Conservation (phyloP, 345 rosid genomes). For the Salix caprea region DNA sequence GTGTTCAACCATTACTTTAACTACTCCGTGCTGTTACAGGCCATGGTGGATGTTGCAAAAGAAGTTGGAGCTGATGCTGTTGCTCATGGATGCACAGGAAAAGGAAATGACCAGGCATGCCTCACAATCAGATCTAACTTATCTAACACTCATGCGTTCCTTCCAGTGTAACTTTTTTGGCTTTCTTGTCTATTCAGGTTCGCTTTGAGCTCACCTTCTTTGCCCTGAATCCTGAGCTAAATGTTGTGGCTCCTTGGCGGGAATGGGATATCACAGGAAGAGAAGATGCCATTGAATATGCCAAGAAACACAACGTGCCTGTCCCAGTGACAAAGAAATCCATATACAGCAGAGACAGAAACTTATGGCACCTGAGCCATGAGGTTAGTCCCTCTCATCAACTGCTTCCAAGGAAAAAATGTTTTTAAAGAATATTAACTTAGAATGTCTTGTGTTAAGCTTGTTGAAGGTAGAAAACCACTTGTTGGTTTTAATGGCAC, state of each 20-base stretch:
- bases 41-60: slow-evolving; percentile 96
- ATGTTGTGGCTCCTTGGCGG: slow-evolving; percentile 97
- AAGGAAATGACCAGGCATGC: slow-evolving; percentile 96
- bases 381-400: slow-evolving; percentile 43
- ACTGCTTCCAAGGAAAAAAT: background rate
- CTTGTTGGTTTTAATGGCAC: background rate
- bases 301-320: slow-evolving; percentile 86
- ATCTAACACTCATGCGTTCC: background rate
- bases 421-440: background rate
- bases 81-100: slow-evolving; percentile 96
- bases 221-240: slow-evolving; percentile 80
- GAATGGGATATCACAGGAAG: slow-evolving; percentile 95
- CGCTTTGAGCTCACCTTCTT: slow-evolving; percentile 96
- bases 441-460: background rate
- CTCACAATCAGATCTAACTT: background rate
- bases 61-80: slow-evolving; percentile 99
- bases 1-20: background rate
- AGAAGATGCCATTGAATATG: slow-evolving; percentile 95
- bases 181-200: slow-evolving; percentile 43
- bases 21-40: slow-evolving; percentile 38
- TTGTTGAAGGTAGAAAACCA: background rate
- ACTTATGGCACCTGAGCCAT: slow-evolving; percentile 94
- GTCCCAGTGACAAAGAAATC: slow-evolving; percentile 95
- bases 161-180: background rate
- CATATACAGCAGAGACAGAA: slow-evolving; percentile 91